phyloP scores from a whole-genome alignment of 345 rosid genomes.

The Euphorbia pulcherrima region DNA sequence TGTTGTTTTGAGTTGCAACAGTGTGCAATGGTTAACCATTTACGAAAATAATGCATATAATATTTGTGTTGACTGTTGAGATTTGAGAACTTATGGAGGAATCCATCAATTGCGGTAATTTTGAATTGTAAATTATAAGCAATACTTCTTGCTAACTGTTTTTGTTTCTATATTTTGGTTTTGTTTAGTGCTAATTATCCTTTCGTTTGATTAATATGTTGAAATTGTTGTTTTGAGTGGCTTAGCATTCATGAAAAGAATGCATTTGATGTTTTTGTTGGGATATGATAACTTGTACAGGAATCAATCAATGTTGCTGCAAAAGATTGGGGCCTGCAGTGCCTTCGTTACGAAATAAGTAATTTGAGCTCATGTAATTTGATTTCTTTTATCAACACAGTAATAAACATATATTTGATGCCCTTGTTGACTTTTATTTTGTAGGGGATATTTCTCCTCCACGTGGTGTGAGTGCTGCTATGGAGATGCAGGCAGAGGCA shows the following conservation, averaged over 20 bases:
- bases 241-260: not conserved
- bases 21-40: not conserved
- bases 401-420: not conserved
- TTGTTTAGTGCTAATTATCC: too few relatives aligned
- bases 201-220: too few relatives aligned
- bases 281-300: constrained; percentile 35
- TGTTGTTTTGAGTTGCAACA: too few relatives aligned
- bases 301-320: constrained; percentile 79
- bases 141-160: too few relatives aligned
- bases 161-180: too few relatives aligned
- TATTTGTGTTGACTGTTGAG: constrained; percentile 8
- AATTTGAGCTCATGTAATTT: constrained; percentile 23
- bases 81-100: constrained; percentile 45
- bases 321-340: constrained; percentile 82
- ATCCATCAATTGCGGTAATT: too few relatives aligned
- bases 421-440: not conserved
- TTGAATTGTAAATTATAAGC: too few relatives aligned
- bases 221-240: too few relatives aligned
- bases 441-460: constrained; percentile 98
- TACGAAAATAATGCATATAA: not conserved
- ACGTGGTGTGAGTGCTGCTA: constrained; percentile 80
- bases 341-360: constrained; percentile 97
- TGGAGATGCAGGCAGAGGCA: constrained; percentile 99
- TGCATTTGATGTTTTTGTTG: not conserved
- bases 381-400: not conserved